Base-by-base conservation (phyloP, 2,329 filamentous ascomycete genomes). In the Calonectria hawksworthii region DNA sequence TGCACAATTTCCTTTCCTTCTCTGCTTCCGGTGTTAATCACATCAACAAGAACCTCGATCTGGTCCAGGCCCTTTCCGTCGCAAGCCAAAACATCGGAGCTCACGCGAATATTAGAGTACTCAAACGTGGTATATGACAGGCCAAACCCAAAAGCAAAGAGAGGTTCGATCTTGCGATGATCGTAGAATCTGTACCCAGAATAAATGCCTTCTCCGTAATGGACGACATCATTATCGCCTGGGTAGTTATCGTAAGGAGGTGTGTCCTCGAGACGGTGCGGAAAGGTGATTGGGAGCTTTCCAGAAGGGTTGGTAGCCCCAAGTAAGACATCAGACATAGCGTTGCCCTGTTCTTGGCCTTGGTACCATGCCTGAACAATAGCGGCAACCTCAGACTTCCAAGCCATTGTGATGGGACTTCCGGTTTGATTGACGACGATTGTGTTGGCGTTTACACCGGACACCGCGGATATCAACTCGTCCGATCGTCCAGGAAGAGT, bases 171-270 rank as follows among this genome's bases (percentile, higher is more conserved):
- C 21, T 79, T 76, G 36, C 77, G 77, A n/a, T 76, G 69, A 10
- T 95, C 93, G 80, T 94, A 95, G 84, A 91, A 94, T 14, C 93
- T 87, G 83, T 95, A 95, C 0, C 94, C 94, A 18, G 95, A 88
- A 81, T 93, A 95, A 51, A 95, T 87, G 72, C 93, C 93, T 83
- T 95, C 94, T 34, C 92, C 93, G 78, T 95, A 95, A 3, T 76
- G 84, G 1, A 92, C 91, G 68, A 91, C 87, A 61, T 93, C 90
- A 63, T 92, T 90, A 81, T 95, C 93, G 1, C 89, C 88, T 34
- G 87, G 85, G 80, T 91, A 95, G 85, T 93, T 94, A 75, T 93
- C 86, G 83, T 92, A 94, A 0, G 92, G 91, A 2, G 93, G 93
- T 78, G 93, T 94, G 80, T 94, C 92, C 80, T 93, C 88, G 2